Conservation (phyloP, 2,329 filamentous ascomycete species). For the Apiospora malaysiana region DNA sequence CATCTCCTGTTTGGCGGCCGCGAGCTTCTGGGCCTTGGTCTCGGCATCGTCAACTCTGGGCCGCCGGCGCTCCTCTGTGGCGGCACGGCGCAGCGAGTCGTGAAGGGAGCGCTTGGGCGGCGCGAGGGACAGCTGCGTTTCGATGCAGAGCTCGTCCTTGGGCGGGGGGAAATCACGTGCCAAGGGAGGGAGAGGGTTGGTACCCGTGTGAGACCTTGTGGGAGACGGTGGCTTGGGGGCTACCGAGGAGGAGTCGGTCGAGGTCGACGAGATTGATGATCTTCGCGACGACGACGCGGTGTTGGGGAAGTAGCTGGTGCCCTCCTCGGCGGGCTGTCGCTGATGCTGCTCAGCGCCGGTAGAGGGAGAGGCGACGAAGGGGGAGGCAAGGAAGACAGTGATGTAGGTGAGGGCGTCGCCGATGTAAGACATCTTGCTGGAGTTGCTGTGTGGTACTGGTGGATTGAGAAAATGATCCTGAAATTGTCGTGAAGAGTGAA, state of each 20-base stretch:
- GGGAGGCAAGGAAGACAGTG: slow-evolving; percentile 21
- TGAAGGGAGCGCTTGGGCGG: slow-evolving; percentile 37
- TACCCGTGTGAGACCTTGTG: slow-evolving; percentile 21
- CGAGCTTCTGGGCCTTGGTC: slow-evolving; percentile 47
- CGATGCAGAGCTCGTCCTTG: slow-evolving; percentile 37
- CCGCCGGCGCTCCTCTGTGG: slow-evolving; percentile 22
- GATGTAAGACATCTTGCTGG: slow-evolving; percentile 21
- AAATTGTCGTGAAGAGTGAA: not conserved
- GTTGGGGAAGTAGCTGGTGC: slow-evolving; percentile 26
- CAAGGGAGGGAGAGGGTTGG: slow-evolving; percentile 37
- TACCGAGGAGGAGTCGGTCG: slow-evolving; percentile 28
- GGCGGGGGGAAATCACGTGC: slow-evolving; percentile 35
- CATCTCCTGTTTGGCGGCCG: slow-evolving; percentile 54
- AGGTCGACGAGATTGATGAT: slow-evolving; percentile 23
- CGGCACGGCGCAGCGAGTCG: slow-evolving; percentile 36
- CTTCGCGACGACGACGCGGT: slow-evolving; percentile 10
- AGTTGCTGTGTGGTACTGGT: not conserved
- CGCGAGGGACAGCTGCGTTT: slow-evolving; percentile 37
- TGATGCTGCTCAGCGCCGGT: not conserved
- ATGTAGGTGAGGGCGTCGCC: slow-evolving; percentile 24
- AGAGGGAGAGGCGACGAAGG: not conserved
- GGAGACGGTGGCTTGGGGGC: slow-evolving; percentile 19
- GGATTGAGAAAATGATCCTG: not conserved
- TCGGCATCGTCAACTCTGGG: slow-evolving; percentile 38
- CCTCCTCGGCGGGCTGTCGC: slow-evolving; percentile 18